A percentile compares a stretch with the other conserved stretches of the same genome.
phyloP scores from a whole-genome alignment of 306 rosid species.

The Glycyrrhiza uralensis region DNA sequence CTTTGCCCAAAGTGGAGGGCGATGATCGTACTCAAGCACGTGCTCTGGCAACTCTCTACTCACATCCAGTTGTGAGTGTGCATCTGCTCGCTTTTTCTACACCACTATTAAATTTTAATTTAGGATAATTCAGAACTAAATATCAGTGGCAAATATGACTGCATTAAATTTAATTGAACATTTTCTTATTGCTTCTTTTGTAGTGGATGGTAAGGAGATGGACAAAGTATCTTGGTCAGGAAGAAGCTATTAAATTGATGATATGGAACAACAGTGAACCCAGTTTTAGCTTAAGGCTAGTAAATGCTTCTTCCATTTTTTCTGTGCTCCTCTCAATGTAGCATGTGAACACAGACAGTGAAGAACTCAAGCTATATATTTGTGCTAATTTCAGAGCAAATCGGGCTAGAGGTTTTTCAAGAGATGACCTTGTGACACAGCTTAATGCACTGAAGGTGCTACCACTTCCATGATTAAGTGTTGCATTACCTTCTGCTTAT shows the following conservation, averaged over 20 bases:
- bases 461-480: constrained; percentile 1
- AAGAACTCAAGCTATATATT: constrained; percentile 23
- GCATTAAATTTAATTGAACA: background rate
- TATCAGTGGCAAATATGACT: background rate
- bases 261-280: constrained; percentile 85
- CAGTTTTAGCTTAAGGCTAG: constrained; percentile 78
- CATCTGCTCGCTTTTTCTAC: background rate
- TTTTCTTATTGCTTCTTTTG: constrained; percentile 24
- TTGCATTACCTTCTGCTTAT: constrained; percentile 15
- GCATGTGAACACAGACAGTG: background rate
- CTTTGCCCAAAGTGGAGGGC: constrained; percentile 81
- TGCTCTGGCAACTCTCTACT: constrained; percentile 74
- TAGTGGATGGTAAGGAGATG: constrained; percentile 95
- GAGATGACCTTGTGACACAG: constrained; percentile 61
- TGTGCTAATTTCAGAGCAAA: constrained; percentile 63
- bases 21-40: constrained; percentile 84
- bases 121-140: background rate
- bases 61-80: constrained; percentile 83
- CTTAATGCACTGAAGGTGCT: constrained; percentile 69
- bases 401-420: constrained; percentile 56
- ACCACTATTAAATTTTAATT: background rate
- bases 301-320: constrained; percentile 13
- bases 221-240: constrained; percentile 77
- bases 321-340: background rate
- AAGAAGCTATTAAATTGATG: constrained; percentile 78